Evolutionary conservation across 2,329 filamentous ascomycete species (phyloP), one percentile per base, ranked within the genome.

Genomic region (Fusarium clavum): DNA sequence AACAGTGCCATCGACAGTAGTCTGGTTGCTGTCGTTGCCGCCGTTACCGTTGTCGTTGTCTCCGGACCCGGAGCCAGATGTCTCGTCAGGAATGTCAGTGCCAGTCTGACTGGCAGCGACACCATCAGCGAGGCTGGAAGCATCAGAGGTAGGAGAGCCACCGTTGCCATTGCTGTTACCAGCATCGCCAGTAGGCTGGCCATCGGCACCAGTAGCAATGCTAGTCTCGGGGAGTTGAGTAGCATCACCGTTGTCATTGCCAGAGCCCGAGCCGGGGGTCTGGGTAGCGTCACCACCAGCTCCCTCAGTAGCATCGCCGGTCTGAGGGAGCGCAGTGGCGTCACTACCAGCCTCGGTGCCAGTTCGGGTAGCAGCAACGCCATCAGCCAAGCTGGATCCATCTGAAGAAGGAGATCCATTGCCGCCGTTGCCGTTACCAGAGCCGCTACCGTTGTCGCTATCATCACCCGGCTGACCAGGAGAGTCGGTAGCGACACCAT

Each of bases 291-390:
- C n/a, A 16, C 30, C 27, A 4, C 45, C 45, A 7, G 8, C n/a
- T 30, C 20, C 20, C 20, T 20, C 20, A 8, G 46, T 48, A 48
- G n/a, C 6, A 3, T 7, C 8, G 3, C n/a, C 29, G 5, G 47
- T 24, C 10, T 24, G 10, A 1, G 29, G 29, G 1, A 34, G 7
- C 8, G 10, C 6, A 24, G 24, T 24, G 24, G 46, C 30, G n/a
- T 9, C 14, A 6, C 3, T n/a, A 7, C 20, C 29, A 7, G 10
- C 7, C 10, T n/a, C 18, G 6, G 6, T n/a, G 0, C 6, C 6
- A 0, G 34, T 38, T n/a, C 18, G 34, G 0, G 18, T 38, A 4
- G 34, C 34, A 38, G 34, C 34, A 7, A n/a, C 34, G 0, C 34
- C 34, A 38, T 38, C 34, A 7, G 18, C 34, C 34, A 38, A n/a